Evolutionary conservation across 2,329 filamentous ascomycete species (phyloP), one percentile per base, ranked within the genome.

Genomic region (Diaporthe nobilis): DNA sequence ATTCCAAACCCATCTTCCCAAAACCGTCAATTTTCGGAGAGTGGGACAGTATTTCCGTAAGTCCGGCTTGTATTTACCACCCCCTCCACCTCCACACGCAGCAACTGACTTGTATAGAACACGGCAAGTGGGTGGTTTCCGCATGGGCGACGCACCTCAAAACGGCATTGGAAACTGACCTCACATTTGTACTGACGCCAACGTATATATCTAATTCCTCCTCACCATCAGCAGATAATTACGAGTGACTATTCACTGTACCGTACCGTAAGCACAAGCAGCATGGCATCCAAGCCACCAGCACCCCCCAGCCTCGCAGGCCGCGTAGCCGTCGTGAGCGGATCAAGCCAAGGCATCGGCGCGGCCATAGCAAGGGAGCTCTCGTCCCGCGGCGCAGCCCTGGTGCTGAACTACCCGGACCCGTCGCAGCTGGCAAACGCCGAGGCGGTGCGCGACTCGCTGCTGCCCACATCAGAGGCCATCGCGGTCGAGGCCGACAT

Each of bases 401-500:
- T 74, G 5, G 63, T 71, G 47, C 49, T 74, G 28, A 71, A 74
- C 22, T 61, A 74, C 28, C 63, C 63, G 3, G 13, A 42, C 13
- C 49, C 49, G 3, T 10, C 47, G 42, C 9, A 42, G 7, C 15
- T 22, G 13, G n/a, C 34, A 55, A 39, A 17, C 7, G 51, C 47
- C 28, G 47, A 70, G 17, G 20, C 15, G 10, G 42, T 49, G 42
- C 42, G 42, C 42, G 34, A 55, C 90, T 89, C 20, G 90, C 89
- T 70, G 85, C 89, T 73, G 31, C 31, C 31, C 31, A 31, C 87
- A 86, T n/a, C 7, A 2, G 84, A 84, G 22, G 79, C 85, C 53
- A 84, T 82, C 68, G 88, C 90, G 9, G 79, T 85, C 75, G 81
- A 86, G 31, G 92, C 92, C 49, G 91, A 93, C 82, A 88, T 94